These are phyloP conservation scores for Seiridium unicorne DNA, from an alignment of 2,329 filamentous ascomycete genomes.

Conservation along the genomic window DNA sequence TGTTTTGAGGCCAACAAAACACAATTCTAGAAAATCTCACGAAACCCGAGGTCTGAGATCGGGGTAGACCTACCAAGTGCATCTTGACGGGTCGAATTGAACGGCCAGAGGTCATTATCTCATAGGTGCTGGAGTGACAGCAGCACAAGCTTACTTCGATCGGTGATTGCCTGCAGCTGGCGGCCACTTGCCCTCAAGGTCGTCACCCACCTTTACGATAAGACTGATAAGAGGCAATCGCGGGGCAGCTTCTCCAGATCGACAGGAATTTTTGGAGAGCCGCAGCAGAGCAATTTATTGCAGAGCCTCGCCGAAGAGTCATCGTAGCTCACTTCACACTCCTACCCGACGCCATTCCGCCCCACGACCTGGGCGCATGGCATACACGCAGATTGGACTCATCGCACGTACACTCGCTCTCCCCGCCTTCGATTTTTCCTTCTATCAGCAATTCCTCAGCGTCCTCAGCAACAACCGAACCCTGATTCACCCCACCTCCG, in stretches of 20 bases:
- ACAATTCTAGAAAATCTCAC: no score
- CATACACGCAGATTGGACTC: slow-evolving; percentile 15
- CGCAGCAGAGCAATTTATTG: background rate
- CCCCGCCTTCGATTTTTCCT: slow-evolving; percentile 15
- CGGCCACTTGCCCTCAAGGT: background rate
- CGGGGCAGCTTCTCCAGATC: slow-evolving; percentile 1
- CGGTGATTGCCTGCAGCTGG: no score
- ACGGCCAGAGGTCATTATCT: background rate
- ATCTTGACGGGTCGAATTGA: no score
- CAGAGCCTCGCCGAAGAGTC: slow-evolving; percentile 3
- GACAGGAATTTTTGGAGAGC: background rate
- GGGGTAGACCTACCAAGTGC: no score
- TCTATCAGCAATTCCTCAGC: slow-evolving; percentile 16
- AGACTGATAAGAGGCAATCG: slow-evolving; percentile 3
- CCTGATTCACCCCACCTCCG: slow-evolving; percentile 7
- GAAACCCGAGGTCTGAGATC: no score
- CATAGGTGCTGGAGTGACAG: background rate
- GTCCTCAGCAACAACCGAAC: slow-evolving; percentile 1
- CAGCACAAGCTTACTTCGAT: background rate
- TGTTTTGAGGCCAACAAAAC: no score
- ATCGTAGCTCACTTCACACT: background rate
- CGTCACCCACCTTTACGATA: slow-evolving; percentile 5
- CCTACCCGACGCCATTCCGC: background rate
- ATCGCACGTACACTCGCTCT: slow-evolving; percentile 18
- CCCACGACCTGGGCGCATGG: slow-evolving; percentile 11